phyloP scores from a whole-genome alignment of 371 early-diverging fungal genomes.

The Racocetra persica region DNA sequence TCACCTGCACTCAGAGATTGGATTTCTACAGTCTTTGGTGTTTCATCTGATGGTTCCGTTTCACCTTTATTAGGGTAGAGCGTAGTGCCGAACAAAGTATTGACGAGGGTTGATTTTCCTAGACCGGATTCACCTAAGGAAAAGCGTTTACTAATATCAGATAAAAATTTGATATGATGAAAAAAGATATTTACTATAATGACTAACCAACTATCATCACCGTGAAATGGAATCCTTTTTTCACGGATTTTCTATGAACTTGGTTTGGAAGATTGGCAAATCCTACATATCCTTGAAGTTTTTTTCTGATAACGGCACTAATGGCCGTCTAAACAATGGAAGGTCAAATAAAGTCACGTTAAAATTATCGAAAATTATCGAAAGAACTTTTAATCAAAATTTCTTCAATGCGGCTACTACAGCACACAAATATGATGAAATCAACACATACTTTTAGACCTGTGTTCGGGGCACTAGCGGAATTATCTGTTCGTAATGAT shows the following conservation, averaged over 20 bases:
- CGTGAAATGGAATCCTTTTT: slow-evolving; percentile 99
- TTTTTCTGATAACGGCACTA: slow-evolving; percentile 67
- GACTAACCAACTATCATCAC: slow-evolving; percentile 94
- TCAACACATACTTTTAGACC: slow-evolving; percentile 6
- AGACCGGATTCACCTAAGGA: slow-evolving; percentile 94
- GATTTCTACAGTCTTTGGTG: slow-evolving; percentile 93
- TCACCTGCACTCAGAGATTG: slow-evolving; percentile 89
- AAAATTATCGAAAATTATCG: too few relatives aligned
- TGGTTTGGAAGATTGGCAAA: slow-evolving; percentile 99
- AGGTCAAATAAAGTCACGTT: not conserved
- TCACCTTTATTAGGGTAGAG: slow-evolving; percentile 89
- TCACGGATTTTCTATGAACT: slow-evolving; percentile 97
- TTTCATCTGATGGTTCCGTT: slow-evolving; percentile 81
- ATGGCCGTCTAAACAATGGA: slow-evolving; percentile 41
- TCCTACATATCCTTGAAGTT: slow-evolving; percentile 95
- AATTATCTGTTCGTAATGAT: not conserved
- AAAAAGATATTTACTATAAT: slow-evolving; percentile 20
- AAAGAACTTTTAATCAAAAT: not conserved
- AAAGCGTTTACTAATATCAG: not conserved
- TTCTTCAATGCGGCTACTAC: not conserved
- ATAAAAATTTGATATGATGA: slow-evolving; percentile 23
- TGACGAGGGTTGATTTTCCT: slow-evolving; percentile 99
- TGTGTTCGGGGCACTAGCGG: not conserved
- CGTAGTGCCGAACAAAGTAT: slow-evolving; percentile 96
- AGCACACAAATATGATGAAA: not conserved